phyloP scores from a whole-genome alignment of 495 filamentous ascomycete genomes.

The Corynascus novoguineensis region DNA sequence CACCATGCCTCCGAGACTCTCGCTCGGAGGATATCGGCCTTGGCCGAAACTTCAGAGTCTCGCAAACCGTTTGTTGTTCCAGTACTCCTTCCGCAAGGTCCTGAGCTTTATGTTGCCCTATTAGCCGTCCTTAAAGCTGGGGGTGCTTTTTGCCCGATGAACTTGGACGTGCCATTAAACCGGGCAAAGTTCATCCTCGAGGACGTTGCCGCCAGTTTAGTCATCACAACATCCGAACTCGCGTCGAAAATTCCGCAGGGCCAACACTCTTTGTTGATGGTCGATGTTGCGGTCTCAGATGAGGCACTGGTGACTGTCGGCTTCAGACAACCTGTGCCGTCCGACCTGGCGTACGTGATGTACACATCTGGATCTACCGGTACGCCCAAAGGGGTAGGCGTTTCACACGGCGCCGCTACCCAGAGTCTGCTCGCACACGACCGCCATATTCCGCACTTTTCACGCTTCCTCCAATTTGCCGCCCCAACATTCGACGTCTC shows the following conservation, averaged over 20 bases:
- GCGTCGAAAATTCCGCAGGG: conserved; percentile 26
- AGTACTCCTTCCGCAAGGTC: conserved; percentile 63
- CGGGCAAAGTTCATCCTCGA: conserved; percentile 65
- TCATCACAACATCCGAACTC: conserved; percentile 46
- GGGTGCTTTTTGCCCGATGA: conserved; percentile 73
- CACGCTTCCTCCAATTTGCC: conserved; percentile 79
- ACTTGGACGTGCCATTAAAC: conserved; percentile 64
- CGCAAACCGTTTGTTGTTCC: conserved; percentile 53
- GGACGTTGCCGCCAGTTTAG: conserved; percentile 57
- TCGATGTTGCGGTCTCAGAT: conserved; percentile 14
- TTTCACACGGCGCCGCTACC: conserved; percentile 70
- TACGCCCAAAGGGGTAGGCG: conserved; percentile 75
- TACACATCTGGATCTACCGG: conserved; percentile 89
- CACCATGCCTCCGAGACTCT: conserved; percentile 51
- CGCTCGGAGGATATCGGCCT: conserved; percentile 42
- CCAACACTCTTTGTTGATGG: conserved; percentile 22
- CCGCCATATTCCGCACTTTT: conserved; percentile 62
- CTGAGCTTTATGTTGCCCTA: conserved; percentile 63
- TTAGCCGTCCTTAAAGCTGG: conserved; percentile 72
- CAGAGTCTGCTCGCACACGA: conserved; percentile 76
- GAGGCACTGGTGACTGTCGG: neutral
- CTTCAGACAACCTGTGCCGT: conserved; percentile 16
- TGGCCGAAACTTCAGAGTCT: conserved; percentile 10
- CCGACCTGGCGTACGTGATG: conserved; percentile 75
- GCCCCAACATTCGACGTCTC: conserved; percentile 85